Evolutionary conservation across 129 eudicot species (phyloP).

Genomic region (Pulicaria dysenterica): DNA sequence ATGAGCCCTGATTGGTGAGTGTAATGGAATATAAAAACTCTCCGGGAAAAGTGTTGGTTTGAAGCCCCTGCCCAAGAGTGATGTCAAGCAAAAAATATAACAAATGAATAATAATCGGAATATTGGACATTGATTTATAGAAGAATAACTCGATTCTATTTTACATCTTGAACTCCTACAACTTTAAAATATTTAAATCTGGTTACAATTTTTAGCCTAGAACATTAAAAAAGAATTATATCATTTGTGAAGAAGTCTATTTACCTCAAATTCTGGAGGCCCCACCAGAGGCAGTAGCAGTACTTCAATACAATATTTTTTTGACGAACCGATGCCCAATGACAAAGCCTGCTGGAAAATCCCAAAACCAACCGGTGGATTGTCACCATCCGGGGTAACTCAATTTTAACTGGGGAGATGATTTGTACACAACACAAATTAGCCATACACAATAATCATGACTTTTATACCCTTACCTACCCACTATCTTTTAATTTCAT

Average conservation of each 20-base stretch:
- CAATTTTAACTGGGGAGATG: no score
- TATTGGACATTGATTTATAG: background rate
- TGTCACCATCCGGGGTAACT: constrained; percentile 46
- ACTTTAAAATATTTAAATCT: background rate
- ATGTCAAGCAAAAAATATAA: constrained; percentile 40
- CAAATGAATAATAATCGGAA: background rate
- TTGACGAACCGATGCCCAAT: constrained; percentile 69
- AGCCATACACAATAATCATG: no score
- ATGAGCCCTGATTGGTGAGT: constrained; percentile 82
- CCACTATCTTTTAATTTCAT: no score
- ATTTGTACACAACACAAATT: no score
- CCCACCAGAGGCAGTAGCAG: constrained; percentile 97
- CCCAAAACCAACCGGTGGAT: constrained; percentile 80
- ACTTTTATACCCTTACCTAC: no score
- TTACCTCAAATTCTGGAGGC: constrained; percentile 90
- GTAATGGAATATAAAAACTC: constrained; percentile 83
- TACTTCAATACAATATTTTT: constrained; percentile 65
- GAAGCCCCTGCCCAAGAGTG: constrained; percentile 92
- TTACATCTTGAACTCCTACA: background rate
- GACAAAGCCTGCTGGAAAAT: constrained; percentile 77
- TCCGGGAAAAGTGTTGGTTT: constrained; percentile 90
- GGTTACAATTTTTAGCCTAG: background rate
- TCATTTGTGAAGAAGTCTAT: constrained; percentile 1
- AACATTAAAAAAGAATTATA: background rate
- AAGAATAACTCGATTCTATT: background rate